Base-by-base conservation (phyloP, 2,329 filamentous ascomycete genomes). In the Trichoderma hamatum region DNA sequence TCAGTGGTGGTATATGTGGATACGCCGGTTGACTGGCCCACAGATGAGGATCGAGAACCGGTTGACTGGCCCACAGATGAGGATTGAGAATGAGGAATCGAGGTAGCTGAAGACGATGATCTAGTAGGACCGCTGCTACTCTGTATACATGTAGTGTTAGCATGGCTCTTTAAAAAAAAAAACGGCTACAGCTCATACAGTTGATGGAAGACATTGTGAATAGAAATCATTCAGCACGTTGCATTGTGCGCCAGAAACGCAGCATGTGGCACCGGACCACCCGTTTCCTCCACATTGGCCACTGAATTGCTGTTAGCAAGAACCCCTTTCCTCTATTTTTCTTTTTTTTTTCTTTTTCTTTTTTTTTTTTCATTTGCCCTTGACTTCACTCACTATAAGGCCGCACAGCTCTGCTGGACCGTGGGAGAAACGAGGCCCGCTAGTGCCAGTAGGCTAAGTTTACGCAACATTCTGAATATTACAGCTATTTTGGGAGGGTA, bases 1-100 rank as follows among this genome's bases (percentile, higher is more conserved):
- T 66, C 63, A 3, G 63, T 66, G 3, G 63, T 66, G 5, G 63
- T 66, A 58, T 66, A 66, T 13, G 63, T 66, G 1, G 63, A 66
- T 3, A 55, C 63, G 14, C 34, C 32, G 14, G 62, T 65, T 32
- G 62, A 34, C n/a, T 46, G 34, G 24, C 21, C 46, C 16, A 49
- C 24, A 28, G 49, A 52, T 28, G n/a, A n/a, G n/a, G 49, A 24
- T 5, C 13, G 49, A 24, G 21, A 28, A 5, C 10, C 9, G n/a
- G 51, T 21, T 21, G 62, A 55, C 2, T n/a, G 49, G 43, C 43
- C n/a, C 14, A 14, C n/a, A n/a, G 60, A 63, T 52, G 60, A 52
- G 9, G 46, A 49, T 13, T 49, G 46, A 49, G 46, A 49, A 10
- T 24, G 46, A 49, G 46, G 21, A n/a, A 63, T 32, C 11, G 32